Base-by-base conservation (phyloP, 257 asterid species). In the Dorcoceras hygrometricum region DNA sequence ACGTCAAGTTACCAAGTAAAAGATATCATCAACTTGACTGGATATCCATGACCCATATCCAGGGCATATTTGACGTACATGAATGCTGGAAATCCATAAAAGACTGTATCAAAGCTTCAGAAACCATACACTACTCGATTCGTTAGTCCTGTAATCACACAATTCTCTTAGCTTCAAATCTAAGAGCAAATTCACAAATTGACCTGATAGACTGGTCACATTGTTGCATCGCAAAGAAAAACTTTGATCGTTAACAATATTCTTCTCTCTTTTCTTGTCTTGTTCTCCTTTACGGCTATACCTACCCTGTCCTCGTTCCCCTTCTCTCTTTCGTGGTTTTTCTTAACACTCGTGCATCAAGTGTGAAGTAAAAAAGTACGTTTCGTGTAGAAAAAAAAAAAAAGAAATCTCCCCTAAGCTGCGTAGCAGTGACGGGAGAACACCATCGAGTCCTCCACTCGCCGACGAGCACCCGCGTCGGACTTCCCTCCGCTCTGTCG, bases 21-120 rank as follows among this genome's bases (percentile, higher is more conserved):
- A 77, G 69, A 46, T 87, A 46, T 57, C 11, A 63, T 86, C 86
- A 8, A 80, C 74, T 79, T 78, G 69, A 25, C 72, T 73, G 58
- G 73, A 86, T 75, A 78, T 84, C 93, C 26, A 88, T 71, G 67
- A 77, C 90, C 90, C 88, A 83, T 57, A 70, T 72, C 86, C 82
- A 75, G 7, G 90, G 89, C 36, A 83, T 79, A 57, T 60, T 59
- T 59, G 82, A 74, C 28, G 80, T 57, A 46, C 66, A 66, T 22
- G 83, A 59, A 57, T 26, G 57, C 64, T 68, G 60, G 65, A 65
- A 64, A 67, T 77, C 84, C 95, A 87, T 84, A 46, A 66, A 55
- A 63, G 70, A 54, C 43, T 51, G 67, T 43, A 69, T 65, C 65
- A 76, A 65, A 71, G 65, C 75, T 75, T 75, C 81, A 75, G 63